Base-by-base conservation (phyloP, 2,329 filamentous ascomycete species). In the Harringtonia lauricola region DNA sequence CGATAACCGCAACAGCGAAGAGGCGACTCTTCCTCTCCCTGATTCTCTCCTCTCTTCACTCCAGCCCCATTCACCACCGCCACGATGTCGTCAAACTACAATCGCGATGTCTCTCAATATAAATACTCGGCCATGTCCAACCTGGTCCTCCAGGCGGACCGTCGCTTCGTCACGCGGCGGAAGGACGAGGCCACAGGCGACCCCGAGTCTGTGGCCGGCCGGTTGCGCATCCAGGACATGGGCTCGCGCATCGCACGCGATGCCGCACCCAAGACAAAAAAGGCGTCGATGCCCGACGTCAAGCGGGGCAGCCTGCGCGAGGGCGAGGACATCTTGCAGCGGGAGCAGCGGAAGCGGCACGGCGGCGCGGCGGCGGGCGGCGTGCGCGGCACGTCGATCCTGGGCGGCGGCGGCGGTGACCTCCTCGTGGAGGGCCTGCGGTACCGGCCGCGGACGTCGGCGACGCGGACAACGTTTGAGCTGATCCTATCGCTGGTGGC, bases 91-190 rank as follows among this genome's bases (percentile, higher is more conserved):
- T 41, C 45, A 34, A 84, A 81, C 63, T 72, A 78, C 64, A 72
- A 81, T 59, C 78, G 77, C 65, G 79, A 92, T 83, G 85, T 94
- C 58, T 89, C 87, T 65, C 89, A 95, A 68, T 95, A 94, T 77
- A 95, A 95, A 68, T 95, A 95, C 78, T 88, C 88, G 80, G 88
- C 86, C 65, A 96, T 98, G 92, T 98, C 92, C 70, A 98, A 98
- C 80, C 83, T 98, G 87, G 92, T 98, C 62, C 86, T 98, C 79
- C 92, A 98, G 85, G 89, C 88, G 70, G 92, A 98, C 72, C 83
- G 89, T 68, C 83, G 92, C 57, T 96, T 98, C 62, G 83, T 94
- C 56, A 87, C 87, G 51, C 81, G 92, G 62, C 81, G 88, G 57
- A 88, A 82, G 55, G 90, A 98, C 66, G 94, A 98, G 69, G 82